These are phyloP conservation scores for Cercis canadensis DNA, from an alignment of 306 rosid genomes.

Conservation along the genomic window DNA sequence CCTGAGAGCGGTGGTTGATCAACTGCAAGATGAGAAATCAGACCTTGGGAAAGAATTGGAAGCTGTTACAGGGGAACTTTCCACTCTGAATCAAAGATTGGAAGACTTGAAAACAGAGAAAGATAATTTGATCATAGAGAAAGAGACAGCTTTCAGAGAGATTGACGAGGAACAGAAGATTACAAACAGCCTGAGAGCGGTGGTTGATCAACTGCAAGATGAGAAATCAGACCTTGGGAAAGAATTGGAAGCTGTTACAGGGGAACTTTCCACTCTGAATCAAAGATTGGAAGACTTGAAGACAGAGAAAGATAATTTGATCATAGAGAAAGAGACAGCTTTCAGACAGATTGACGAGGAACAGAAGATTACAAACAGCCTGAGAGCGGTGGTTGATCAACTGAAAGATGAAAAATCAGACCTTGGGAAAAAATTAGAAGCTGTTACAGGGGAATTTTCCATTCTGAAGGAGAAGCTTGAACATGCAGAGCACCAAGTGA, in stretches of 20 bases:
- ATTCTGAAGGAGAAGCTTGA: conserved; percentile 61
- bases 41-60: conserved; percentile 61
- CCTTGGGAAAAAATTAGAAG: conserved; percentile 63
- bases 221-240: conserved; percentile 58
- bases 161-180: conserved; percentile 64
- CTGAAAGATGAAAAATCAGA: conserved; percentile 62
- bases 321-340: conserved; percentile 51
- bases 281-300: conserved; percentile 46
- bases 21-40: conserved; percentile 62
- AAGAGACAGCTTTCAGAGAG: conserved; percentile 51
- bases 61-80: conserved; percentile 50
- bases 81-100: conserved; percentile 43
- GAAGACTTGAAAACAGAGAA: conserved; percentile 48
- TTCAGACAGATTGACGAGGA: conserved; percentile 62
- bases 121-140: conserved; percentile 46
- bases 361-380: conserved; percentile 52
- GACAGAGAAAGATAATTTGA: conserved; percentile 49
- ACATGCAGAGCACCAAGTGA: conserved; percentile 54
- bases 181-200: conserved; percentile 49
- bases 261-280: conserved; percentile 49
- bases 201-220: conserved; percentile 58
- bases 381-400: conserved; percentile 54
- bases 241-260: conserved; percentile 60
- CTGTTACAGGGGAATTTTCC: conserved; percentile 51
- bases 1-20: conserved; percentile 51